Conservation (phyloP, 768 basidiomycete genomes). For the Suillus hirtellus region DNA sequence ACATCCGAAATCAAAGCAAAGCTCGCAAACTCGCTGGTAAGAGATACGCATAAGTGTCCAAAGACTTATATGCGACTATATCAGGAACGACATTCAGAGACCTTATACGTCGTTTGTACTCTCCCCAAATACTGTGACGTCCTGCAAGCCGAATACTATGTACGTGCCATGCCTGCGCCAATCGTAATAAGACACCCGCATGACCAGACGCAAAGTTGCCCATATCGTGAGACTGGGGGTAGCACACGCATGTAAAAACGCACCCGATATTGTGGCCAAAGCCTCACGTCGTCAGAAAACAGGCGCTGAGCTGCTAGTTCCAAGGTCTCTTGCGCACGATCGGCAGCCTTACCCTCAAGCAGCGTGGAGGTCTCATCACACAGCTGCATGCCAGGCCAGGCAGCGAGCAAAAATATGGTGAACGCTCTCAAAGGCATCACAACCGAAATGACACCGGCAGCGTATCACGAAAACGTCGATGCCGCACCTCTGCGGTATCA, state of each 20-base stretch:
- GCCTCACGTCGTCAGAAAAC: neutral
- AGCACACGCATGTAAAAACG: neutral
- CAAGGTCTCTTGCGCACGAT: too few species aligned
- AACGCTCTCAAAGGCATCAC: too few species aligned
- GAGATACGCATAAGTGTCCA: too few species aligned
- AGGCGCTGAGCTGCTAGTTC: neutral
- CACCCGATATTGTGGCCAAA: neutral
- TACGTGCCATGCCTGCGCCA: neutral
- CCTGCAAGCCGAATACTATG: neutral
- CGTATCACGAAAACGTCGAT: too few species aligned
- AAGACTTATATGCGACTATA: too few species aligned
- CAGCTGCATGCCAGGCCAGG: neutral
- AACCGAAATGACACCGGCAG: too few species aligned
- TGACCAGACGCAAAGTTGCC: too few species aligned
- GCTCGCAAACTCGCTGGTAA: too few species aligned
- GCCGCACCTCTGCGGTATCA: too few species aligned
- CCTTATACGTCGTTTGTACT: neutral
- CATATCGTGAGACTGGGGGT: neutral
- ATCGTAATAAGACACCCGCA: neutral
- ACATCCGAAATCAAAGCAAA: too few species aligned
- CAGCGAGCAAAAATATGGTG: too few species aligned
- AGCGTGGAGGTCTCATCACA: neutral
- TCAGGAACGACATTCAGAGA: too few species aligned
- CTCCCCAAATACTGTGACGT: neutral
- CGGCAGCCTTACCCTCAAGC: neutral